Conservation (phyloP, 257 asterid species). For the Primulina huaijiensis region DNA sequence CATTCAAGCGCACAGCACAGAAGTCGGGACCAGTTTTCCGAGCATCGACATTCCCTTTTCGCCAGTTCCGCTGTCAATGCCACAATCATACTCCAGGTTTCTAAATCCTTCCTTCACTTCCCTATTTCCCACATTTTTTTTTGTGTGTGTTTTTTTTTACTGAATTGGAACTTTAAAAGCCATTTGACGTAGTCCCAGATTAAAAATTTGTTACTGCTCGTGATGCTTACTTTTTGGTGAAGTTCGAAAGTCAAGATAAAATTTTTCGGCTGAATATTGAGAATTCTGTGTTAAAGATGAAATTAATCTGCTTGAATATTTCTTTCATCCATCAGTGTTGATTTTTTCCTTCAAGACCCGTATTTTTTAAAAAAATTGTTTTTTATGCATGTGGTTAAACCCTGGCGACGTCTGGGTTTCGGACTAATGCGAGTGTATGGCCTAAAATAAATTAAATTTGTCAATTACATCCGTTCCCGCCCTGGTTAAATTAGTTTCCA, state of each 20-base stretch:
- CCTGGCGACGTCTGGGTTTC: neutral
- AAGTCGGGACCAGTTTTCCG: neutral
- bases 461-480: constrained; percentile 6
- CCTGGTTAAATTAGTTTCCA: neutral
- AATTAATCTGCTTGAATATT: constrained; percentile 5
- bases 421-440: neutral
- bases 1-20: neutral
- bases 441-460: neutral
- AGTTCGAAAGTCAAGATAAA: neutral
- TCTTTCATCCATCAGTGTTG: constrained; percentile 8
- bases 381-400: constrained; percentile 27
- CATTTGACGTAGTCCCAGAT: neutral
- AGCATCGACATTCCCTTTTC: neutral
- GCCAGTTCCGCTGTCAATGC: neutral
- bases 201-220: neutral
- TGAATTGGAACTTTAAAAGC: neutral
- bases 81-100: neutral
- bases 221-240: neutral
- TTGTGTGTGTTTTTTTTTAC: neutral
- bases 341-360: constrained; percentile 6
- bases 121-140: neutral
- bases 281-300: constrained; percentile 2
- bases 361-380: neutral
- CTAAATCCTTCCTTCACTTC: neutral
- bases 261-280: constrained; percentile 1